phyloP scores from a whole-genome alignment of 176 grass and related monocot genomes.

The Carex pumila region DNA sequence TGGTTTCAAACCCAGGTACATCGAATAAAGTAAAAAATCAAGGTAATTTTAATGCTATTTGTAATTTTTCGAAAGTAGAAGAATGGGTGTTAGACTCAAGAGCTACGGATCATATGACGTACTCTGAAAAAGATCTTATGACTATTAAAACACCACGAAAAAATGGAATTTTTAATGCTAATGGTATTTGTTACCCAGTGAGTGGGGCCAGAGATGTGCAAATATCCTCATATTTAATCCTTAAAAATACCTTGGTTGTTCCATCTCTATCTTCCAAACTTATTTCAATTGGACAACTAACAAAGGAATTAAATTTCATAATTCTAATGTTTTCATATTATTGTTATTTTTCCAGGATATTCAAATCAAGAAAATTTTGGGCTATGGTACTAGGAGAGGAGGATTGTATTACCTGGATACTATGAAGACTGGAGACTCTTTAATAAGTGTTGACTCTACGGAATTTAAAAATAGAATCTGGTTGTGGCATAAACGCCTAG shows the following conservation, averaged over 20 bases:
- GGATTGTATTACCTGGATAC: not conserved
- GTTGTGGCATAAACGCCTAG: not conserved
- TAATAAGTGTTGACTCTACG: not conserved
- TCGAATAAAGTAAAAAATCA: not conserved
- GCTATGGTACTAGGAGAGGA: too few species aligned
- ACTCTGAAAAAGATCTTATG: not conserved
- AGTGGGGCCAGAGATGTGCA: not conserved
- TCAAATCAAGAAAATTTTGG: too few species aligned
- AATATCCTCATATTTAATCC: not conserved
- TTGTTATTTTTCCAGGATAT: too few species aligned
- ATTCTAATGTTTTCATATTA: too few species aligned
- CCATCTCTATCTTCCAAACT: not conserved
- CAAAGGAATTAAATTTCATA: too few species aligned
- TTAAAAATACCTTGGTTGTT: not conserved
- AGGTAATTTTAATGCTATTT: too few species aligned
- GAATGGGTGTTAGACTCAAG: too few species aligned
- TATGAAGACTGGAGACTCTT: not conserved
- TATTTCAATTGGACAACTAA: too few species aligned
- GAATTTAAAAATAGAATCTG: not conserved
- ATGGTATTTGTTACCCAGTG: not conserved
- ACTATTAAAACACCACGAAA: not conserved
- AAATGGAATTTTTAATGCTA: not conserved
- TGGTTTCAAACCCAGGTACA: too few species aligned
- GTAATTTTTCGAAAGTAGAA: too few species aligned
- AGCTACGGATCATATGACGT: not conserved